These are phyloP conservation scores for Pseudogymnoascus destructans DNA, from an alignment of 2,329 filamentous ascomycete species.

Conservation along the genomic window DNA sequence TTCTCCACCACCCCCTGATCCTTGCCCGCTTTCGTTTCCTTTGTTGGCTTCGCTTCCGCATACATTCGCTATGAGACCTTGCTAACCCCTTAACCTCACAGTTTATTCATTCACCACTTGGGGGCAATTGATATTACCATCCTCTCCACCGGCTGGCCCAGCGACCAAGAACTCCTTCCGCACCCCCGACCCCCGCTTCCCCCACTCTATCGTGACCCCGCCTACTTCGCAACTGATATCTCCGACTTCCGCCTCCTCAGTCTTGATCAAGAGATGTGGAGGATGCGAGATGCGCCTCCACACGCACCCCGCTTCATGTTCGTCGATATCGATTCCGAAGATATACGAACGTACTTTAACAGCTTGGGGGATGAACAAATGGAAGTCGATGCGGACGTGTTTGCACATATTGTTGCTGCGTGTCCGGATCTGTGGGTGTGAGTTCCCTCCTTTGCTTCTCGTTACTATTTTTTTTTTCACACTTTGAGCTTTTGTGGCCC, in stretches of 20 bases:
- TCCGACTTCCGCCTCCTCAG: not conserved
- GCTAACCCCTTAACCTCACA: not conserved
- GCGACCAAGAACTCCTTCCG: not conserved
- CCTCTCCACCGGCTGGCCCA: not conserved
- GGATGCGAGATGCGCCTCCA: not conserved
- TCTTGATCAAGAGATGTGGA: not conserved
- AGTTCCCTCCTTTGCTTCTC: not conserved
- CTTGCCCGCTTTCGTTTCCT: not conserved
- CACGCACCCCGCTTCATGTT: constrained; percentile 1
- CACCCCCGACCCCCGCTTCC: not conserved
- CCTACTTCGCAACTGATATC: not conserved
- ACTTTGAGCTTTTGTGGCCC: too few species aligned
- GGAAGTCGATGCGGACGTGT: not conserved
- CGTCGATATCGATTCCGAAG: not conserved
- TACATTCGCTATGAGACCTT: not conserved
- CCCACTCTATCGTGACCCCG: not conserved
- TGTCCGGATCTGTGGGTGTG: not conserved
- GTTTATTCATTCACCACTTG: not conserved
- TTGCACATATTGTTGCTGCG: not conserved
- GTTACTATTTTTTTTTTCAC: not conserved
- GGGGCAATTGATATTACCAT: not conserved
- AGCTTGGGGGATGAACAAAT: not conserved
- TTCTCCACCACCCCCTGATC: not conserved
- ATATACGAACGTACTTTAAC: not conserved
- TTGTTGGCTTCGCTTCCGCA: not conserved